A percentile compares a stretch with the other conserved stretches of the same genome.
Evolutionary conservation across 2,329 filamentous ascomycete species (phyloP).

Genomic region (Colletotrichum musae): DNA sequence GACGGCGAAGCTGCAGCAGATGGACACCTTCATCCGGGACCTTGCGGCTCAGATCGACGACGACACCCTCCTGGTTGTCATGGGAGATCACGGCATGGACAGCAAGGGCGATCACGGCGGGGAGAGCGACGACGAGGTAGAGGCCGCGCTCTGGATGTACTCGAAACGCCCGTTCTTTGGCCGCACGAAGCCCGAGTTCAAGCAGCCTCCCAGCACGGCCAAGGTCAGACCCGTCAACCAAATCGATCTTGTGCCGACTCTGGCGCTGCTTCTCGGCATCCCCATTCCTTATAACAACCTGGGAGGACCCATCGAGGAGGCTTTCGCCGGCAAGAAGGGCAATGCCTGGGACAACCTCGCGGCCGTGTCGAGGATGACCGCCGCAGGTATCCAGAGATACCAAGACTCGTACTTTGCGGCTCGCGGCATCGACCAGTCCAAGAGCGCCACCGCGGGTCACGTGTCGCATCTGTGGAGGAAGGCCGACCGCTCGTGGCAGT

Average conservation of each 20-base stretch:
- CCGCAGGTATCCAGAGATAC: constrained; percentile 91
- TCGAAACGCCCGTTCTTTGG: constrained; percentile 90
- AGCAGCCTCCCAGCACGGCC: constrained; percentile 76
- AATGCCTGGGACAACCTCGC: constrained; percentile 84
- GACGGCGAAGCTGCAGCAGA: constrained; percentile 90
- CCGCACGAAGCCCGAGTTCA: constrained; percentile 73
- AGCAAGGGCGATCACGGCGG: constrained; percentile 97
- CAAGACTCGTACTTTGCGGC: constrained; percentile 85
- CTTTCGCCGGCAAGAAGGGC: constrained; percentile 81
- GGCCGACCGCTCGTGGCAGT: constrained; percentile 59
- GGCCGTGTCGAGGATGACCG: constrained; percentile 80
- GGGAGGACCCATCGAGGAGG: constrained; percentile 92
- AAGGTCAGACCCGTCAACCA: constrained; percentile 84
- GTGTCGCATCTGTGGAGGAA: constrained; percentile 62
- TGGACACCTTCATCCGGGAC: constrained; percentile 84
- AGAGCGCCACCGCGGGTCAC: constrained; percentile 58
- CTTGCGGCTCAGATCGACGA: constrained; percentile 83
- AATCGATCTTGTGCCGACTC: constrained; percentile 94
- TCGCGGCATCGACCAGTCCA: constrained; percentile 75
- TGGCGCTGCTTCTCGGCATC: constrained; percentile 88
- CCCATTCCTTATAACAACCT: constrained; percentile 98
- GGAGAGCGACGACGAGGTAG: constrained; percentile 95
- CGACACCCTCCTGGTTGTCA: constrained; percentile 89
- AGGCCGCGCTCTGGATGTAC: constrained; percentile 98
- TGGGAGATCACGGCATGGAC: constrained; percentile 99